phyloP scores from a whole-genome alignment of 495 filamentous ascomycete genomes.

The Penicillium bialowiezense region DNA sequence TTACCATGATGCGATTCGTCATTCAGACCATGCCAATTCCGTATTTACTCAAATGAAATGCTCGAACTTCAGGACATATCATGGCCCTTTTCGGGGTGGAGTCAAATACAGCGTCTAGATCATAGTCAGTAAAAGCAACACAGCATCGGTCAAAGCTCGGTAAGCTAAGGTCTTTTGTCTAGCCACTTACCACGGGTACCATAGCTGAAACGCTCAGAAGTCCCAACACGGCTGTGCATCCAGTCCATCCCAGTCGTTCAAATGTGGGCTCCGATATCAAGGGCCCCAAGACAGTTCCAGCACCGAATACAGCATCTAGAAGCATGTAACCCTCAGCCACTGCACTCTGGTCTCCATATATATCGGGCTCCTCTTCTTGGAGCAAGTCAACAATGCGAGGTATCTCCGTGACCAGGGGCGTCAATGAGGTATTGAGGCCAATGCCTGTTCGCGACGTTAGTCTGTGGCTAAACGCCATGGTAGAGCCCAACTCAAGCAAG shows the following conservation, averaged over 20 bases:
- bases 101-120: background rate
- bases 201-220: slow-evolving; percentile 1
- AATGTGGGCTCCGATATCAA: background rate
- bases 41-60: no score
- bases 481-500: background rate
- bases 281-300: slow-evolving; percentile 1
- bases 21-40: no score
- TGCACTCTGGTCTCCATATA: background rate
- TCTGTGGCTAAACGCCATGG: no score
- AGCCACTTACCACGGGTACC: background rate
- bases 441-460: background rate
- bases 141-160: no score
- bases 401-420: slow-evolving; percentile 3
- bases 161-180: no score
- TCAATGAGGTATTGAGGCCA: slow-evolving; percentile 2
- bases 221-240: background rate
- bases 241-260: background rate
- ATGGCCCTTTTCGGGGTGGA: background rate
- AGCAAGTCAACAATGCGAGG: slow-evolving; percentile 1
- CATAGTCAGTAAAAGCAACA: background rate
- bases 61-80: background rate
- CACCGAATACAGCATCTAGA: slow-evolving; percentile 1
- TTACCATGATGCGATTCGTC: no score
- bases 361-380: slow-evolving; percentile 1
- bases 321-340: slow-evolving; percentile 7